Evolutionary conservation across 208 protist species (phyloP).

Genomic region (Leishmania major): DNA sequence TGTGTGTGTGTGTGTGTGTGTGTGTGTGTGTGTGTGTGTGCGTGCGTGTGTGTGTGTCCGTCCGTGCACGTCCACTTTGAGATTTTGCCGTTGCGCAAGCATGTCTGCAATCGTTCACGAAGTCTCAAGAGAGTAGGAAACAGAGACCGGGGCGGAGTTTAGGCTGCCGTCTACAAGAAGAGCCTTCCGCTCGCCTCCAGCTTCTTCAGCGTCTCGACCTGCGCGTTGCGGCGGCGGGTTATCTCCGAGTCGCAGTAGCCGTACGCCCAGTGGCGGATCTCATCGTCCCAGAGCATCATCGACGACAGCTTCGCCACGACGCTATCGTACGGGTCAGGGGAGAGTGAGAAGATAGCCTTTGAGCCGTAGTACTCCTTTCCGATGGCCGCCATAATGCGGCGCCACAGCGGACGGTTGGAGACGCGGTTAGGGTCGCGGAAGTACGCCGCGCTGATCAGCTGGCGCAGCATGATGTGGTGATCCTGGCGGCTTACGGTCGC

Average conservation of each 20-base stretch:
- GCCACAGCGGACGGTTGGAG: conserved; percentile 69
- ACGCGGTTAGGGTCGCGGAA: conserved; percentile 55
- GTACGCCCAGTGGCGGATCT: conserved; percentile 67
- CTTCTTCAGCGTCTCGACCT: conserved; percentile 51
- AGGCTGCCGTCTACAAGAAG: conserved; percentile 40
- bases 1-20: neutral
- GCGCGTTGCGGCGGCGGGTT: conserved; percentile 43
- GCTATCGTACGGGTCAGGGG: conserved; percentile 85
- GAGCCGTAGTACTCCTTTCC: conserved; percentile 84
- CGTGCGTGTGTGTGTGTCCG: neutral
- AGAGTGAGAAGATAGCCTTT: conserved; percentile 72
- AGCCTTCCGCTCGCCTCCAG: conserved; percentile 64
- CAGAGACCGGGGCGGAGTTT: neutral
- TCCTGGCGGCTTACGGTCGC: conserved; percentile 62
- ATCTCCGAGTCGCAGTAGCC: conserved; percentile 65
- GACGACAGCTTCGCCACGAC: conserved; percentile 83
- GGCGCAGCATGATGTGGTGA: conserved; percentile 87
- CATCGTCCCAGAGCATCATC: conserved; percentile 87
- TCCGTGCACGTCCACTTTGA: neutral
- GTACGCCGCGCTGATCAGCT: conserved; percentile 77
- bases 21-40: neutral
- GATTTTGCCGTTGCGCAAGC: neutral
- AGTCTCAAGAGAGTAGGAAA: neutral
- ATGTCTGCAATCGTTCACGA: neutral
- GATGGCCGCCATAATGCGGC: conserved; percentile 60